These are phyloP conservation scores for Naganishia friedmannii DNA, from an alignment of 768 basidiomycete genomes.

Conservation along the genomic window DNA sequence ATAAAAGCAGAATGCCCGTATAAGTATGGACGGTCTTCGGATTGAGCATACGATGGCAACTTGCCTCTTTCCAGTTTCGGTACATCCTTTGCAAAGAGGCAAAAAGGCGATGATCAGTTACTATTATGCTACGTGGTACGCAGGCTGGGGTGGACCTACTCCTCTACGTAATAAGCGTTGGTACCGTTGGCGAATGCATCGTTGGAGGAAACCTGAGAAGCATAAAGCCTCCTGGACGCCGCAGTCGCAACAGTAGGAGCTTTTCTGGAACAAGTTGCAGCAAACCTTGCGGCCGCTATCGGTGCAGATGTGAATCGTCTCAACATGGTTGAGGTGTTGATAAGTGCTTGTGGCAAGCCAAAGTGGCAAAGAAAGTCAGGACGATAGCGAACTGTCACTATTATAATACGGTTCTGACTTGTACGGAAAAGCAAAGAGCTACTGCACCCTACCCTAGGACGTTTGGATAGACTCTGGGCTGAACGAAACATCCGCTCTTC, in stretches of 20 bases:
- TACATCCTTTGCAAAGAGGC: slow-evolving; percentile 65
- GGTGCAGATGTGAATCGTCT: slow-evolving; percentile 13
- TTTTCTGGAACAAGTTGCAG: slow-evolving; percentile 1
- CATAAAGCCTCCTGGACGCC: slow-evolving; percentile 21
- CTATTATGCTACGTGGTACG: background rate
- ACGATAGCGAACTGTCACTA: background rate
- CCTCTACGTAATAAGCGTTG: slow-evolving; percentile 88
- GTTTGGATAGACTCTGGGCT: slow-evolving; percentile 1
- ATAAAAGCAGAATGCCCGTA: background rate
- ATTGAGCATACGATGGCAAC: background rate
- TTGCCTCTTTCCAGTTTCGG: slow-evolving; percentile 58
- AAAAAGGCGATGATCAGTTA: slow-evolving; percentile 11
- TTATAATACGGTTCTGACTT: background rate
- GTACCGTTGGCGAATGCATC: slow-evolving; percentile 81
- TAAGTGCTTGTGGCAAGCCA: background rate
- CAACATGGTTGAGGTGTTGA: slow-evolving; percentile 24
- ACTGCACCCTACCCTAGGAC: background rate
- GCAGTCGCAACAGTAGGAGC: slow-evolving; percentile 5
- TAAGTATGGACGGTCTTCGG: background rate
- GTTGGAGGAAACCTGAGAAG: slow-evolving; percentile 36
- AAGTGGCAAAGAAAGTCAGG: background rate
- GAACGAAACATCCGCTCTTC: slow-evolving; percentile 14
- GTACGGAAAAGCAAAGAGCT: background rate
- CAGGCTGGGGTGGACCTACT: slow-evolving; percentile 51
- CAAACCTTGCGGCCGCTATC: slow-evolving; percentile 22